Evolutionary conservation across 495 filamentous ascomycete species (phyloP).

Genomic region (Tuber melanosporum): DNA sequence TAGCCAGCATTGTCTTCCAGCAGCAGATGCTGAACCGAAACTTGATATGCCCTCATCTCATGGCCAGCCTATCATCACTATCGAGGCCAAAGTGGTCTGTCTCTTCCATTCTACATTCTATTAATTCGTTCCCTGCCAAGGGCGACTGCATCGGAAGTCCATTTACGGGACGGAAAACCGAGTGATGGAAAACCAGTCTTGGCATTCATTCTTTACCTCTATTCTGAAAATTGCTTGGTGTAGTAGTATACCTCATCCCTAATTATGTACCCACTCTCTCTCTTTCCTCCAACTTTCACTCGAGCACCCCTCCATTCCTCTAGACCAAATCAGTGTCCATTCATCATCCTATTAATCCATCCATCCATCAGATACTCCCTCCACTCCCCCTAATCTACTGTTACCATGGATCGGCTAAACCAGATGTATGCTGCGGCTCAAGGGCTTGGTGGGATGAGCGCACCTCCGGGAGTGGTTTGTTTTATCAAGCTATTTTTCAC

Average conservation of each 20-base stretch:
- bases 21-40: background rate
- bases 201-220: background rate
- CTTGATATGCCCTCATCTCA: background rate
- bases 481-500: conserved; percentile 24
- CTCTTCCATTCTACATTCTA: background rate
- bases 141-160: background rate
- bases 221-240: background rate
- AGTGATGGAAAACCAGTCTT: background rate
- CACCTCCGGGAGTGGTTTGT: conserved; percentile 72
- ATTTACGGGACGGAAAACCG: background rate
- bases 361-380: conserved; percentile 11
- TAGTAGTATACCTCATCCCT: background rate
- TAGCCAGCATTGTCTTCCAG: background rate
- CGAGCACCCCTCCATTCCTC: conserved; percentile 22
- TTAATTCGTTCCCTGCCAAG: background rate
- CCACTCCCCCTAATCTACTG: conserved; percentile 5
- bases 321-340: conserved; percentile 12
- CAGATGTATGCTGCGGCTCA: conserved; percentile 73
- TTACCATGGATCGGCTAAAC: conserved; percentile 75
- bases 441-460: conserved; percentile 65
- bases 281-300: conserved; percentile 7
- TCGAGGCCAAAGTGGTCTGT: background rate
- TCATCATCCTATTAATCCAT: conserved; percentile 30
- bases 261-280: background rate
- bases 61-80: background rate